phyloP scores from a whole-genome alignment of 2,329 filamentous ascomycete genomes.

The Colletotrichum musicola region DNA sequence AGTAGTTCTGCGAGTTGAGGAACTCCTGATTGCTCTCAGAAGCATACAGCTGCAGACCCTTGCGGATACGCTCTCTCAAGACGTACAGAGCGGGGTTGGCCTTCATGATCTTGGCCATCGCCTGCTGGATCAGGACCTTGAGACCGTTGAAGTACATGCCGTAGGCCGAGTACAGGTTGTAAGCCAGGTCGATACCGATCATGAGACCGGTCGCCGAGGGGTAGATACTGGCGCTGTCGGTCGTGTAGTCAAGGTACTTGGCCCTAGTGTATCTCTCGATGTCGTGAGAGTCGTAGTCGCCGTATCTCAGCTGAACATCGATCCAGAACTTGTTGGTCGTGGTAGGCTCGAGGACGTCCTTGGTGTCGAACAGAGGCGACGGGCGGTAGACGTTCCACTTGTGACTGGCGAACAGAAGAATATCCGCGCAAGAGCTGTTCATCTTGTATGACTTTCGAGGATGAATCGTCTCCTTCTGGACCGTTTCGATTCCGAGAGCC shows the following conservation, averaged over 20 bases:
- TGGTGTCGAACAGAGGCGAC: conserved; percentile 94
- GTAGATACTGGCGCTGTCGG: conserved; percentile 98
- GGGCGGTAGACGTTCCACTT: conserved; percentile 99
- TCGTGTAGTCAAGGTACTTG: conserved; percentile 99
- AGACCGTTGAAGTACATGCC: conserved; percentile 98
- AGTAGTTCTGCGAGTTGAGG: conserved; percentile 99
- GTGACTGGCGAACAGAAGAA: conserved; percentile 94
- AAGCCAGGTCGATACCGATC: conserved; percentile 97
- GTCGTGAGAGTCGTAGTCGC: conserved; percentile 98
- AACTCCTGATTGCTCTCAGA: conserved; percentile 99
- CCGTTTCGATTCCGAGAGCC: conserved; percentile 94
- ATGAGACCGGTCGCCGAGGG: conserved; percentile 96
- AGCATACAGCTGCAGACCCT: conserved; percentile 96
- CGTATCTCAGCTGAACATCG: conserved; percentile 95
- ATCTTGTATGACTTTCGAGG: conserved; percentile 99
- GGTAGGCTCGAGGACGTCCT: conserved; percentile 92
- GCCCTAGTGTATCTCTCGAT: conserved; percentile 98
- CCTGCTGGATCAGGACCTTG: conserved; percentile 95
- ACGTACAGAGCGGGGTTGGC: conserved; percentile 98
- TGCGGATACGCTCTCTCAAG: conserved; percentile 95
- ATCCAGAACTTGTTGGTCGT: conserved; percentile 99
- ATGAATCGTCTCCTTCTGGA: conserved; percentile 99
- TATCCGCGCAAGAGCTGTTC: conserved; percentile 99
- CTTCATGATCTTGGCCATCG: conserved; percentile 99
- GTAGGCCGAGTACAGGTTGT: conserved; percentile 98